Base-by-base conservation (phyloP, 139 green algal species). In the Medakamo hakoo region DNA sequence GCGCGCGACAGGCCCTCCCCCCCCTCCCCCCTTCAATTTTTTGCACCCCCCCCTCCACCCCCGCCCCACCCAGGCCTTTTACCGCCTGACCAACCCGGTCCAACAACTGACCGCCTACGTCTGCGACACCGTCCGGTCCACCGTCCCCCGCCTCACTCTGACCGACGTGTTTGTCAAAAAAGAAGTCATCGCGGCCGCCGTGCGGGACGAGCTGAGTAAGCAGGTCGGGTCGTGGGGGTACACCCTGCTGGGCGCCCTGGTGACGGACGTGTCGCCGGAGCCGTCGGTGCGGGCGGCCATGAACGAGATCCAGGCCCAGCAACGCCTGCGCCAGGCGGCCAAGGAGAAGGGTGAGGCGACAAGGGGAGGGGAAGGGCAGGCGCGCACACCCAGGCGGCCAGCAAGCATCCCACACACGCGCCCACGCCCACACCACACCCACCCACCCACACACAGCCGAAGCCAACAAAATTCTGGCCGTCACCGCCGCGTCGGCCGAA, bases 401-500 rank as follows among this genome's bases (percentile, higher is more conserved):
- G 19, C 16, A 56, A 56, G 19, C 16, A 56, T 56, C 48, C 48
- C 48, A 56, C 48, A n/a, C n/a, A n/a, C n/a, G n/a, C n/a, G n/a
- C n/a, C n/a, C n/a, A n/a, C n/a, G n/a, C n/a, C n/a, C n/a, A n/a
- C n/a, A n/a, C n/a, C n/a, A n/a, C n/a, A n/a, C n/a, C n/a, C n/a
- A n/a, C n/a, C n/a, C n/a, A n/a, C n/a, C n/a, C n/a, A n/a, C n/a
- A n/a, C n/a, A n/a, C n/a, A 52, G 82, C 72, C 25, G 86, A 94
- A 73, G 86, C 86, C 0, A 77, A 85, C 24, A 92, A 95, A 80
- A 78, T 95, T 21, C 67, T 74, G 3, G 75, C 89, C 20, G 81
- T 93, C 9, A 96, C 97, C 73, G 78, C 78, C 1, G 91, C 91
- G 1, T 89, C 97, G 77, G 91, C 83, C 4, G 91, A 96, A 55